Conservation (phyloP, 179 eudicot species). For the Dionaea muscipula region DNA sequence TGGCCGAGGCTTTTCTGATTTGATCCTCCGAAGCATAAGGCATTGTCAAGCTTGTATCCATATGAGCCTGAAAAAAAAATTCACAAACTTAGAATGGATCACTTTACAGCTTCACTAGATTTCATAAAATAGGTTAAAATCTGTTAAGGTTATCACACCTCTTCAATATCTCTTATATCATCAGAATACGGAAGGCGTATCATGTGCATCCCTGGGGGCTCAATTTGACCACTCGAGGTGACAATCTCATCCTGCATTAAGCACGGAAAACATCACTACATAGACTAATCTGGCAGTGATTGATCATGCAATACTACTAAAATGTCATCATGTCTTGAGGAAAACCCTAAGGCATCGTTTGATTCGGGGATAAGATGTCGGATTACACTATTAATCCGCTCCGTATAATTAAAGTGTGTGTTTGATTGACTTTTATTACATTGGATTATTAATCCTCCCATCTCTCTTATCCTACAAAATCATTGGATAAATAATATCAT, state of each 20-base stretch:
- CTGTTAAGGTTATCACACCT: constrained; percentile 29
- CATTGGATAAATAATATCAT: too few species aligned
- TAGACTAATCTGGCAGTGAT: too few species aligned
- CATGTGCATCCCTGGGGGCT: constrained; percentile 99
- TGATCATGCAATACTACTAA: too few species aligned
- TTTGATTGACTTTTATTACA: too few species aligned
- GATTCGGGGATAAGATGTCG: too few species aligned
- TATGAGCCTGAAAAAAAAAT: constrained; percentile 46
- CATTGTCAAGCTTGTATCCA: constrained; percentile 27
- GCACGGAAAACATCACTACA: neutral
- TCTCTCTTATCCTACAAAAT: too few species aligned
- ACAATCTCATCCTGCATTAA: constrained; percentile 70
- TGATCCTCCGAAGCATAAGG: constrained; percentile 69
- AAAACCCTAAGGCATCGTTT: too few species aligned
- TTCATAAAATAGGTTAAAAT: neutral
- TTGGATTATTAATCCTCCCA: too few species aligned
- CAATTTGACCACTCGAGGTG: constrained; percentile 66
- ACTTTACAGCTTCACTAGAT: constrained; percentile 1
- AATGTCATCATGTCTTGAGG: too few species aligned
- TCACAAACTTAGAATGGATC: constrained; percentile 6
- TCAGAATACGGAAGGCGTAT: constrained; percentile 89
- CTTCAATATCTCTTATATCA: constrained; percentile 81
- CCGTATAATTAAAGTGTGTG: too few species aligned
- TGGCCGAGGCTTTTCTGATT: constrained; percentile 50
- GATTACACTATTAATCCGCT: too few species aligned